Percentiles rank a stretch among this genome's conserved stretches.
Conservation (phyloP, 2,329 filamentous ascomycete genomes). For the Stenocarpella maydis region DNA sequence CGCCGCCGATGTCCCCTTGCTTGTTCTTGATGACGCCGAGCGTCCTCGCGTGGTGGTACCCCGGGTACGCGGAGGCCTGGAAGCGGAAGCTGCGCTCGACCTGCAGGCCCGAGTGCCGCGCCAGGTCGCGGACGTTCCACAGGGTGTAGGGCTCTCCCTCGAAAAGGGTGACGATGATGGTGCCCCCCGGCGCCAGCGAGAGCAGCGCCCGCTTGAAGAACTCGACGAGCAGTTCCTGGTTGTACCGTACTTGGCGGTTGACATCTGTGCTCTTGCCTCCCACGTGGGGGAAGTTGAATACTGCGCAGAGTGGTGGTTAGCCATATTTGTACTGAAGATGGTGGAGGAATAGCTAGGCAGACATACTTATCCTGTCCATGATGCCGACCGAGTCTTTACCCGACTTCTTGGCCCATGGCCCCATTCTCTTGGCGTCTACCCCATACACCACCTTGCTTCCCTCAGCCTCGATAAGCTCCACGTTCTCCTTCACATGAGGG, state of each 20-base stretch:
- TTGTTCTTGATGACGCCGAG: conserved; percentile 68
- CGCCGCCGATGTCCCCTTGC: conserved; percentile 51
- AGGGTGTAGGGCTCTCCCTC: conserved; percentile 94
- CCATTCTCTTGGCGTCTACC: conserved; percentile 74
- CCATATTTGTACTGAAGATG: background rate
- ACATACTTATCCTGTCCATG: conserved; percentile 73
- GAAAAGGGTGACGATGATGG: conserved; percentile 86
- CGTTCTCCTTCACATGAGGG: conserved; percentile 71
- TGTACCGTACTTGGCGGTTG: conserved; percentile 91
- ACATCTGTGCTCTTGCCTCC: conserved; percentile 92
- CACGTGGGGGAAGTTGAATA: conserved; percentile 98
- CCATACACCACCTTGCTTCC: conserved; percentile 61
- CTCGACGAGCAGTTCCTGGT: conserved; percentile 79
- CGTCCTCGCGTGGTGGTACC: conserved; percentile 78
- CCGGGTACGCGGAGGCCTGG: conserved; percentile 71
- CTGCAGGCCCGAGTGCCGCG: conserved; percentile 75
- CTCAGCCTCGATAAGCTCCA: conserved; percentile 59
- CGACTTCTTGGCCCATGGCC: conserved; percentile 54
- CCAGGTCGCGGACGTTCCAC: conserved; percentile 93
- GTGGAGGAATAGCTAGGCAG: background rate
- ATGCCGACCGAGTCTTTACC: conserved; percentile 44
- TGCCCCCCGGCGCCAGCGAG: conserved; percentile 62
- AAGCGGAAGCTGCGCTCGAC: conserved; percentile 78
- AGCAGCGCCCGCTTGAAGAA: conserved; percentile 68
- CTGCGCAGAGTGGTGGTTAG: conserved; percentile 3